These are phyloP conservation scores for Fragilaria crotonensis DNA, from an alignment of 108 stramenopile genomes.

Conservation along the genomic window DNA sequence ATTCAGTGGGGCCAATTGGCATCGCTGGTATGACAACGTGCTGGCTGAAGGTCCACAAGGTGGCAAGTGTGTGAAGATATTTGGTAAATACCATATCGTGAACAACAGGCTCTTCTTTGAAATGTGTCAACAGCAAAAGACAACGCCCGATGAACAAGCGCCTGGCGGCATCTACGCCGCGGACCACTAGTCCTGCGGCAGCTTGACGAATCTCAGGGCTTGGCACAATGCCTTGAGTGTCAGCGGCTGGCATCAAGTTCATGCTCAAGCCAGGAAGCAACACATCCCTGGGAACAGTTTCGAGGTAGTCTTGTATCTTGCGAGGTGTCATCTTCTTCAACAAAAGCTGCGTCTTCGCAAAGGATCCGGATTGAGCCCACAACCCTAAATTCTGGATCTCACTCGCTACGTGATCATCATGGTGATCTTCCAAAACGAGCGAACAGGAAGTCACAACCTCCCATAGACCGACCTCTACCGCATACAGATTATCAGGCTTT, in stretches of 20 bases:
- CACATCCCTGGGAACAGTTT: neutral
- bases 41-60: constrained; percentile 32
- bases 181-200: constrained; percentile 16
- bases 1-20: constrained; percentile 4
- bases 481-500: neutral
- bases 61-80: constrained; percentile 25
- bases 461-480: neutral
- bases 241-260: neutral
- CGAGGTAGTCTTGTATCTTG: neutral
- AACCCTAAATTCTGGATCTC: neutral
- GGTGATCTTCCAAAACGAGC: neutral
- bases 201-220: constrained; percentile 12
- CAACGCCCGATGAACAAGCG: constrained; percentile 24
- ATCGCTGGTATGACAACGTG: constrained; percentile 17
- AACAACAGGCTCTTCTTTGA: constrained; percentile 8
- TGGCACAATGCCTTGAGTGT: neutral
- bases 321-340: neutral
- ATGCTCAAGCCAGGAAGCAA: neutral
- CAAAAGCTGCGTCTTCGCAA: neutral
- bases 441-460: constrained; percentile 3
- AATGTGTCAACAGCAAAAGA: constrained; percentile 18
- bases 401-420: neutral
- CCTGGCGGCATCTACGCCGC: constrained; percentile 23
- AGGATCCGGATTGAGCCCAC: neutral
- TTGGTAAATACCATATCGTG: constrained; percentile 15